These are phyloP conservation scores for Ophiognomonia clavigignenti-juglandacearum DNA, from an alignment of 2,329 filamentous ascomycete species.

Conservation along the genomic window DNA sequence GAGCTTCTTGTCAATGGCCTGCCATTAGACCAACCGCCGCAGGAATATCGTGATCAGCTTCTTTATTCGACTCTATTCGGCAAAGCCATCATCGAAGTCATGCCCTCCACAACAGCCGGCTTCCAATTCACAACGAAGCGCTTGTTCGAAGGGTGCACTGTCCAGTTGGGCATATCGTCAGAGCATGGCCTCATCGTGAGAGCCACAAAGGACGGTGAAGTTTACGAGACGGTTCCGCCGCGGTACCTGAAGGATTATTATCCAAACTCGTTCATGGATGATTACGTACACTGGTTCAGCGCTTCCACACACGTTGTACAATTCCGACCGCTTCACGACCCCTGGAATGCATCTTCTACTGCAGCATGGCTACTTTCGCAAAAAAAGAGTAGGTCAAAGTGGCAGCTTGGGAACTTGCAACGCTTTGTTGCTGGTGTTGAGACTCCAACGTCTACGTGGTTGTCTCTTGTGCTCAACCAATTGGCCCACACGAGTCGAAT, in stretches of 20 bases:
- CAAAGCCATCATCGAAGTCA: constrained; percentile 34
- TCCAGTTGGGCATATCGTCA: constrained; percentile 30
- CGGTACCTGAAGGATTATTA: constrained; percentile 27
- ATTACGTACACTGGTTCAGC: constrained; percentile 44
- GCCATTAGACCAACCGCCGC: constrained; percentile 42
- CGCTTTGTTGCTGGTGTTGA: constrained; percentile 26
- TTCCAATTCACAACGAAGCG: constrained; percentile 36
- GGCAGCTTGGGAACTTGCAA: constrained; percentile 20
- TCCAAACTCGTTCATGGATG: constrained; percentile 32
- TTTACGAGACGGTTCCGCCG: constrained; percentile 29
- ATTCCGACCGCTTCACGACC: constrained; percentile 27
- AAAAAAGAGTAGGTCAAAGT: constrained; percentile 2
- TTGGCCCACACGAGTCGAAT: constrained; percentile 32
- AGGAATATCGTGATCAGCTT: constrained; percentile 33
- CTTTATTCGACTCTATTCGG: constrained; percentile 42
- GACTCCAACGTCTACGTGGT: constrained; percentile 27
- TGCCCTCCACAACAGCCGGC: constrained; percentile 31
- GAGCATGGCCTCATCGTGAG: constrained; percentile 28
- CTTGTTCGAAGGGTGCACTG: constrained; percentile 21
- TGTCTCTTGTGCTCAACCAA: constrained; percentile 28
- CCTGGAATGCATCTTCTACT: constrained; percentile 32
- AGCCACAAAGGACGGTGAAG: constrained; percentile 5
- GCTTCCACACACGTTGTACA: constrained; percentile 22
- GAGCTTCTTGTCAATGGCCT: constrained; percentile 47
- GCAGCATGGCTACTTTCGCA: not conserved